Base-by-base conservation (phyloP, 2,329 filamentous ascomycete genomes). In the Botryotinia convoluta region DNA sequence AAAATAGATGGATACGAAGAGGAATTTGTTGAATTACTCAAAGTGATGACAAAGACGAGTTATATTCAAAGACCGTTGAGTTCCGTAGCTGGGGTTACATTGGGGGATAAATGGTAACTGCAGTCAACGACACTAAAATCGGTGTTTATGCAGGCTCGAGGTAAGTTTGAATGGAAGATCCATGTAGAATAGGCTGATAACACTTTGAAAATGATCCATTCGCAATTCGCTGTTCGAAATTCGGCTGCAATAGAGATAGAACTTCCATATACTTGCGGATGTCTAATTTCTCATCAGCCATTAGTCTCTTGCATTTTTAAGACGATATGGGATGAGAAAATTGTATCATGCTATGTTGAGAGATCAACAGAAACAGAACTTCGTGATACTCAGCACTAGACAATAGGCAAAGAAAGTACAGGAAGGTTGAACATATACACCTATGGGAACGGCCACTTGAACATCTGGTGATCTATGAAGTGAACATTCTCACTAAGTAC, bases 81-180 rank as follows among this genome's bases (percentile, higher is more conserved):
- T 61, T n/a, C 18, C 59, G 37, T 5, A n/a, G 26, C 20, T 68
- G 26, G 39, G 22, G 45, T 67, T 39, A 54, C 22, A 29, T 26
- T 67, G 64, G 9, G 9, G 18, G 22, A 18, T 39, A 26, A 39
- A n/a, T n/a, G 16, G 26, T n/a, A n/a, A 62, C 10, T 54, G n/a
- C 44, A 65, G 20, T n/a, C 48, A 39, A 26, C 18, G 39, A 69
- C 62, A 59, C 62, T 72, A 72, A 60, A 68, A 48, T 29, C 62
- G 71, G 62, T 20, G 48, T 59, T 72, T 72, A 72, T 68, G 71
- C 48, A 48, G 62, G 26, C 57, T 59, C 37, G 29, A 42, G n/a
- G 20, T n/a, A 45, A 26, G 6, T 26, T 39, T n/a, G 48, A 57
- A 18, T 57, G 62, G 45, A 16, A 39, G 22, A 10, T 45, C 35